Conservation (phyloP, 768 basidiomycete species). For the Termitomyces sp. region DNA sequence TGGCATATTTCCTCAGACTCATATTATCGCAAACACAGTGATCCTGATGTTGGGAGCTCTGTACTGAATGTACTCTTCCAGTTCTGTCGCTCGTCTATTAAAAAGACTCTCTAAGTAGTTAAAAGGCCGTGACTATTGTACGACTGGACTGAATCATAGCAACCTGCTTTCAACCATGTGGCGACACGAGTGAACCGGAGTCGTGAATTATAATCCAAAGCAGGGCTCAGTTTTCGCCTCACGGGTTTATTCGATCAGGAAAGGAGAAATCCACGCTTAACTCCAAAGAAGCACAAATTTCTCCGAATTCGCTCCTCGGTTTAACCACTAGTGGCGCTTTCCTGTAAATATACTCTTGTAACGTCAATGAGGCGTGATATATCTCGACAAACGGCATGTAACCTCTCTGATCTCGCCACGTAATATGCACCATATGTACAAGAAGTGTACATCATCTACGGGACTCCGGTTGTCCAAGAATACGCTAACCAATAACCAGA, state of each 20-base stretch:
- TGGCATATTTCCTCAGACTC: neutral
- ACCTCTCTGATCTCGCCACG: neutral
- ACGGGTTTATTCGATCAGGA: neutral
- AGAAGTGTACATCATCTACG: neutral
- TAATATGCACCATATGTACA: neutral
- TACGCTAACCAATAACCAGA: neutral
- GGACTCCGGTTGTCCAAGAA: neutral
- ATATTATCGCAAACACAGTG: neutral
- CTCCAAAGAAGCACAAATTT: neutral
- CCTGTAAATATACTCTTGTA: neutral
- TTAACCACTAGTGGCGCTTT: neutral
- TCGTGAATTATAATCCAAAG: neutral
- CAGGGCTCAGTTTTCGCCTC: neutral
- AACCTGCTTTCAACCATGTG: neutral
- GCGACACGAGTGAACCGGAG: neutral
- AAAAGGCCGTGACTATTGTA: slow-evolving; percentile 1
- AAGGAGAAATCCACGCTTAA: neutral
- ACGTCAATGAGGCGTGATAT: neutral
- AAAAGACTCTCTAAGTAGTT: neutral
- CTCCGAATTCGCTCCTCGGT: neutral
- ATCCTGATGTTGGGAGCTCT: neutral
- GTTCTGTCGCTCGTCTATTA: neutral
- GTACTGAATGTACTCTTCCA: neutral
- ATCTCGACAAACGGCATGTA: neutral
- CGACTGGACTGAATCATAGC: slow-evolving; percentile 17